Conservation (phyloP, 169 alveolate genomes). For the Eimeria praecox region DNA sequence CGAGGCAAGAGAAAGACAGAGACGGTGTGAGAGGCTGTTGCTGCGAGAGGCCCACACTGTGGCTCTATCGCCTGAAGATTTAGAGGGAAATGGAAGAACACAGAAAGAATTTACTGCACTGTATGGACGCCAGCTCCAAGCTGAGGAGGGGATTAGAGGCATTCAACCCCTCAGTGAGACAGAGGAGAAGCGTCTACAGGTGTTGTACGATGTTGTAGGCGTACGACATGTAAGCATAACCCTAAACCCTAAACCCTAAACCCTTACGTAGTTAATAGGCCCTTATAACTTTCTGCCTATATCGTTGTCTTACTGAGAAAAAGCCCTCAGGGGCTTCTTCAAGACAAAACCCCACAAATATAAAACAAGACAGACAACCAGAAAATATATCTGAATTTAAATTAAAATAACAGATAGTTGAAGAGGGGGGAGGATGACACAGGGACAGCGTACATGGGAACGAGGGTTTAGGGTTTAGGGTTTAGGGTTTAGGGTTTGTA, state of each 20-base stretch:
- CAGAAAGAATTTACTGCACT: conserved; percentile 88
- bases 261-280: not conserved
- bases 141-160: conserved; percentile 40
- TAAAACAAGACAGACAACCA: not conserved
- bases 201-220: conserved; percentile 90
- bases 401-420: not conserved
- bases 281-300: not conserved
- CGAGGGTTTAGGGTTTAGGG: not conserved
- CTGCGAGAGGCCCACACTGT: conserved; percentile 88
- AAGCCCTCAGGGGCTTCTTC: not conserved
- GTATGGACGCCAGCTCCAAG: conserved; percentile 86
- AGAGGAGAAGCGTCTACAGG: conserved; percentile 85
- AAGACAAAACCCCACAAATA: not conserved
- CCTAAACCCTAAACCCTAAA: not conserved
- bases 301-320: not conserved
- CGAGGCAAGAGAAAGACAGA: conserved; percentile 85
- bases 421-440: not conserved
- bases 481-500: not conserved
- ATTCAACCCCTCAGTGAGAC: conserved; percentile 71
- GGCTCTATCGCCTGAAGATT: conserved; percentile 87
- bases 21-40: conserved; percentile 86
- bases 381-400: not conserved
- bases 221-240: conserved; percentile 85
- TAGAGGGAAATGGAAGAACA: conserved; percentile 84
- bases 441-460: not conserved